Evolutionary conservation across 2,329 filamentous ascomycete genomes (phyloP).

Genomic region (Colletotrichum chlorophyti): DNA sequence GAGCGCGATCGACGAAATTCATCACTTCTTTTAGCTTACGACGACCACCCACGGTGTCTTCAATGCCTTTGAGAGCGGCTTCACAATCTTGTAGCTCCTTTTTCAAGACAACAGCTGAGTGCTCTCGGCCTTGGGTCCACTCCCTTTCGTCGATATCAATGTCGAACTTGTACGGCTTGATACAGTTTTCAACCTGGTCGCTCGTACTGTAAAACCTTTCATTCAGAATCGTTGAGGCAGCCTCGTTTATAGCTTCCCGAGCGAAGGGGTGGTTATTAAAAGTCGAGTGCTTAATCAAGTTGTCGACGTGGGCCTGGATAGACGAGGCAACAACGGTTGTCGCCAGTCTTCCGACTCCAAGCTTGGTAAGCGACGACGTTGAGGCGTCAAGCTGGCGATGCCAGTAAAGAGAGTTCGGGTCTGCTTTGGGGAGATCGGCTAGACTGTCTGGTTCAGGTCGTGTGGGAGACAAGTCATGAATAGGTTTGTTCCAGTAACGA

Average conservation of each 20-base stretch:
- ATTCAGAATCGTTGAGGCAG: conserved; percentile 86
- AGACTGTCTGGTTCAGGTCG: conserved; percentile 75
- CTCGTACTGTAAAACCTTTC: conserved; percentile 97
- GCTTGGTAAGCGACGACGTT: conserved; percentile 86
- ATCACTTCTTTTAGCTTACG: conserved; percentile 91
- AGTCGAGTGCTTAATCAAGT: conserved; percentile 78
- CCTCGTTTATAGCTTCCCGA: conserved; percentile 89
- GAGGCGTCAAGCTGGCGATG: conserved; percentile 93
- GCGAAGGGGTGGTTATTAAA: conserved; percentile 93
- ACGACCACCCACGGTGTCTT: conserved; percentile 79
- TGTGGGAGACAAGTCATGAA: conserved; percentile 77
- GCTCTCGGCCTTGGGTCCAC: conserved; percentile 86
- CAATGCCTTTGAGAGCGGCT: conserved; percentile 75
- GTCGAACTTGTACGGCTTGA: conserved; percentile 98
- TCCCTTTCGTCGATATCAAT: conserved; percentile 93
- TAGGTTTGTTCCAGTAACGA: conserved; percentile 95
- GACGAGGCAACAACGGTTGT: conserved; percentile 89
- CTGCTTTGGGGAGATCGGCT: conserved; percentile 81
- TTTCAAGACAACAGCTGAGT: conserved; percentile 81
- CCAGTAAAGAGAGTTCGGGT: conserved; percentile 88
- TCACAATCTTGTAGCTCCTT: conserved; percentile 88
- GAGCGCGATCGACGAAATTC: conserved; percentile 86
- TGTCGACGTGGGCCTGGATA: conserved; percentile 85
- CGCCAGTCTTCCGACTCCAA: conserved; percentile 90
- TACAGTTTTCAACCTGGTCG: conserved; percentile 97